phyloP scores from a whole-genome alignment of 2,329 filamentous ascomycete genomes.

The Pseudonectria buxi region DNA sequence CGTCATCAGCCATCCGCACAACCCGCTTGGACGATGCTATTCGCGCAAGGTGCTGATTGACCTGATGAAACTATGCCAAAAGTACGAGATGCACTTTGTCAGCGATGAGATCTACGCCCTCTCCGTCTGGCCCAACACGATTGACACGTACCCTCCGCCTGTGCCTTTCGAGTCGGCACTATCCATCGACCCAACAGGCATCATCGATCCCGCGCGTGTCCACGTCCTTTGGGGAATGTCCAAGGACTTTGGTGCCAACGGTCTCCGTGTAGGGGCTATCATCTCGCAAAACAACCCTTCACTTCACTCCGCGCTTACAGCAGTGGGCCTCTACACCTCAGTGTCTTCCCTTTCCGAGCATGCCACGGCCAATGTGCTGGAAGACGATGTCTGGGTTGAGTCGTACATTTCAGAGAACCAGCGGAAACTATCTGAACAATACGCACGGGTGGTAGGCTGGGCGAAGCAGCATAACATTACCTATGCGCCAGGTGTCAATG shows the following conservation, averaged over 20 bases:
- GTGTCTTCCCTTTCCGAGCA: conserved; percentile 38
- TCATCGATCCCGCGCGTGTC: conserved; percentile 42
- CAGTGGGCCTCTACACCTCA: conserved; percentile 36
- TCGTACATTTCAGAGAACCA: conserved; percentile 38
- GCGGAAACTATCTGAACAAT: conserved; percentile 30
- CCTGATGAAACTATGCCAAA: conserved; percentile 40
- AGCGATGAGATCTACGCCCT: conserved; percentile 45
- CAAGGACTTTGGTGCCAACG: conserved; percentile 52
- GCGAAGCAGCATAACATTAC: conserved; percentile 34
- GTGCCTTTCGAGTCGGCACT: conserved; percentile 39
- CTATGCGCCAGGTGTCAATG: conserved; percentile 41
- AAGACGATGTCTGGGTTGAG: conserved; percentile 37
- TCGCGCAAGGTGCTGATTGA: conserved; percentile 30
- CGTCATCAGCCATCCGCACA: conserved; percentile 46
- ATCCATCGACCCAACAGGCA: conserved; percentile 32
- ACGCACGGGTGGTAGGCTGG: conserved; percentile 30
- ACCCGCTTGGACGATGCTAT: conserved; percentile 45
- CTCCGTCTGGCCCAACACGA: conserved; percentile 39
- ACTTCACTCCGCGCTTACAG: conserved; percentile 31
- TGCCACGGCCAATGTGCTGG: conserved; percentile 34
- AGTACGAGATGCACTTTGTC: conserved; percentile 45
- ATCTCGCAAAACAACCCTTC: conserved; percentile 39
- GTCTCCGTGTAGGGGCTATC: conserved; percentile 45
- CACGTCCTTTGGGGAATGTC: conserved; percentile 44
- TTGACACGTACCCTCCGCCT: conserved; percentile 19